phyloP scores from a whole-genome alignment of 768 basidiomycete species.

The Myochromella boudieri region DNA sequence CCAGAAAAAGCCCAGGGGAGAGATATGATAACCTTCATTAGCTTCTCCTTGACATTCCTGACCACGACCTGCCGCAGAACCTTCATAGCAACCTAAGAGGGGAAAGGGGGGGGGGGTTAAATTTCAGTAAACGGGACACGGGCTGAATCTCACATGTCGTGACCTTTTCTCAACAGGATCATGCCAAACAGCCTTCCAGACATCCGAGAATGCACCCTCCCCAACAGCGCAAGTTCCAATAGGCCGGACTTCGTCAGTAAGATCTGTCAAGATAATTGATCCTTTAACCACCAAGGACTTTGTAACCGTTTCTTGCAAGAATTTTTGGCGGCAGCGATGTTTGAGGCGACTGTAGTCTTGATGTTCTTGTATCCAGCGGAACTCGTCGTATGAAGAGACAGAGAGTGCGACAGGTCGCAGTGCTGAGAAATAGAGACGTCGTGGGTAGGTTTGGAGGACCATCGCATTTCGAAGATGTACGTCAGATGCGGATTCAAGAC shows the following conservation, averaged over 20 bases:
- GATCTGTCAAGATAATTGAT: conserved; percentile 46
- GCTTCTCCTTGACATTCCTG: conserved; percentile 48
- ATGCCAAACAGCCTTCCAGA: conserved; percentile 59
- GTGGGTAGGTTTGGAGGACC: conserved; percentile 53
- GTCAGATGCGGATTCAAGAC: conserved; percentile 50
- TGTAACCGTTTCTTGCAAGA: conserved; percentile 50
- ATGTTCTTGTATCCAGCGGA: conserved; percentile 54
- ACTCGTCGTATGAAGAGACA: conserved; percentile 56
- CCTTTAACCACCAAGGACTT: conserved; percentile 56
- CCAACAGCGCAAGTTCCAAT: conserved; percentile 48
- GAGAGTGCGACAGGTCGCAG: conserved; percentile 52
- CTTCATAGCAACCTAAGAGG: conserved; percentile 55
- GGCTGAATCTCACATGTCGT: conserved; percentile 26
- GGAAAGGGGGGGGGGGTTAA: conserved; percentile 5
- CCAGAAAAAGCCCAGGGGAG: background rate
- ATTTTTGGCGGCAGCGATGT: conserved; percentile 58
- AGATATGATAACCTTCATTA: conserved; percentile 40
- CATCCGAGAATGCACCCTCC: conserved; percentile 59
- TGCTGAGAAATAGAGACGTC: conserved; percentile 50
- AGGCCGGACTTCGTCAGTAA: conserved; percentile 54
- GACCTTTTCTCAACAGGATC: conserved; percentile 41
- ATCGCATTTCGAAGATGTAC: conserved; percentile 63
- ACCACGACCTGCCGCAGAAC: conserved; percentile 53
- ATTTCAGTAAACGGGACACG: background rate
- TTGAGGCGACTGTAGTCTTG: conserved; percentile 56